These are phyloP conservation scores for Leishmania mexicana DNA, from an alignment of 208 protist genomes.

Conservation along the genomic window DNA sequence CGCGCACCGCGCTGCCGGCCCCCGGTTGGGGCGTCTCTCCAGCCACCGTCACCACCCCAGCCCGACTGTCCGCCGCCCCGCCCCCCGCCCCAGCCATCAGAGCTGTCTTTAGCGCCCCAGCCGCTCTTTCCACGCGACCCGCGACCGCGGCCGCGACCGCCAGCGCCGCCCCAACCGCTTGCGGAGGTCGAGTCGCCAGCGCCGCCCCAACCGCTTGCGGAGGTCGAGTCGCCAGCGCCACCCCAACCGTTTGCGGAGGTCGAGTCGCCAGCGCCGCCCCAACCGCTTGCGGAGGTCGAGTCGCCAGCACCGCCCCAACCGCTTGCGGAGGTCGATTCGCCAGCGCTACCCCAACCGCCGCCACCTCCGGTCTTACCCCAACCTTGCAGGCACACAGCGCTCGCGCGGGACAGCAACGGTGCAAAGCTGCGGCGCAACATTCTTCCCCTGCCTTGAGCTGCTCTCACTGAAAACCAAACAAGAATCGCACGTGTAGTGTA, in stretches of 20 bases:
- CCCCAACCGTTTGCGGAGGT: slow-evolving; percentile 22
- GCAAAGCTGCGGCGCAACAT: slow-evolving; percentile 52
- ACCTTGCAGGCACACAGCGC: slow-evolving; percentile 47
- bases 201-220: slow-evolving; percentile 23
- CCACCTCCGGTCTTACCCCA: slow-evolving; percentile 44
- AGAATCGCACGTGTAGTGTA: neutral
- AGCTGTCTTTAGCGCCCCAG: slow-evolving; percentile 12
- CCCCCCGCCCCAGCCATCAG: slow-evolving; percentile 9
- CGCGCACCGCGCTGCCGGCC: slow-evolving; percentile 28
- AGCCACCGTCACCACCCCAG: slow-evolving; percentile 26
- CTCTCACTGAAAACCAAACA: neutral
- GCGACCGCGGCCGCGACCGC: neutral
- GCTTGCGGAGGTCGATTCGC: neutral
- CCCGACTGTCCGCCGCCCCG: slow-evolving; percentile 13
- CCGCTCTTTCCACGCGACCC: slow-evolving; percentile 5
- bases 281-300: slow-evolving; percentile 7
- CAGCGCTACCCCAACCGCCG: slow-evolving; percentile 58
- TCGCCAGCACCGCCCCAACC: slow-evolving; percentile 56
- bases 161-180: slow-evolving; percentile 2
- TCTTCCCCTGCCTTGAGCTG: neutral
- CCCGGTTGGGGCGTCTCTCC: slow-evolving; percentile 25
- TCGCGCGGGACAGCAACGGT: slow-evolving; percentile 33
- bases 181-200: slow-evolving; percentile 16
- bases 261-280: slow-evolving; percentile 18
- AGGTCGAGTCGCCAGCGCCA: neutral